phyloP scores from a whole-genome alignment of 768 basidiomycete species.

The Steccherinum ochraceum region DNA sequence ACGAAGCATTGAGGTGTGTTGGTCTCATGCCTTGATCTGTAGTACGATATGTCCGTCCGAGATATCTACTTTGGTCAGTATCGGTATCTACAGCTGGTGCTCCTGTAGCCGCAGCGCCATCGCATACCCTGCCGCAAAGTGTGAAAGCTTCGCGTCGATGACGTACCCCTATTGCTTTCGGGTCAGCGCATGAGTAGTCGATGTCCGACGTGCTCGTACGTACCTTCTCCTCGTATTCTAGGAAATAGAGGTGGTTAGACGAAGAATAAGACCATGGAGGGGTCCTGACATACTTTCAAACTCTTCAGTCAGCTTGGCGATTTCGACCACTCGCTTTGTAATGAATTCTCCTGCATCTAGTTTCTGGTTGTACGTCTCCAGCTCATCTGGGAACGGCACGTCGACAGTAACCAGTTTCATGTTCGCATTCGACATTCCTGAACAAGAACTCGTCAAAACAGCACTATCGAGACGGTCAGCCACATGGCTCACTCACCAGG shows the following conservation, averaged over 20 bases:
- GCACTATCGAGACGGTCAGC: background rate
- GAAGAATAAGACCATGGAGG: background rate
- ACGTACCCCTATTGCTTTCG: conserved; percentile 37
- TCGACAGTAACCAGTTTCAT: conserved; percentile 81
- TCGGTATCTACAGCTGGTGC: conserved; percentile 4
- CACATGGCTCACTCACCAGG: conserved; percentile 44
- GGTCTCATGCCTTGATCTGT: no score
- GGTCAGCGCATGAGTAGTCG: background rate
- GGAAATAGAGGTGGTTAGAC: no score
- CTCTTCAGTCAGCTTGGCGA: conserved; percentile 53
- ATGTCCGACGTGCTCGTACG: conserved; percentile 1
- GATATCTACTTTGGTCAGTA: background rate
- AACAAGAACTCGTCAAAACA: background rate
- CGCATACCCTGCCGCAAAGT: conserved; percentile 12
- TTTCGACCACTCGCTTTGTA: conserved; percentile 59
- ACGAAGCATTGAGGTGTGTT: background rate
- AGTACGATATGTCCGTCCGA: background rate
- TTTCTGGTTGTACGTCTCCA: conserved; percentile 66
- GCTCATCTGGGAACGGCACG: conserved; percentile 56
- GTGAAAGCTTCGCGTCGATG: conserved; percentile 14
- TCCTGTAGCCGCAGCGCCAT: conserved; percentile 7
- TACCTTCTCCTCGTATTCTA: conserved; percentile 60
- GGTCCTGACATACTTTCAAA: conserved; percentile 61
- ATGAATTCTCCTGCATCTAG: conserved; percentile 89
- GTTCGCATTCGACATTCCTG: conserved; percentile 91